phyloP scores from a whole-genome alignment of 2,329 filamentous ascomycete species.

The Fonsecaea erecta region DNA sequence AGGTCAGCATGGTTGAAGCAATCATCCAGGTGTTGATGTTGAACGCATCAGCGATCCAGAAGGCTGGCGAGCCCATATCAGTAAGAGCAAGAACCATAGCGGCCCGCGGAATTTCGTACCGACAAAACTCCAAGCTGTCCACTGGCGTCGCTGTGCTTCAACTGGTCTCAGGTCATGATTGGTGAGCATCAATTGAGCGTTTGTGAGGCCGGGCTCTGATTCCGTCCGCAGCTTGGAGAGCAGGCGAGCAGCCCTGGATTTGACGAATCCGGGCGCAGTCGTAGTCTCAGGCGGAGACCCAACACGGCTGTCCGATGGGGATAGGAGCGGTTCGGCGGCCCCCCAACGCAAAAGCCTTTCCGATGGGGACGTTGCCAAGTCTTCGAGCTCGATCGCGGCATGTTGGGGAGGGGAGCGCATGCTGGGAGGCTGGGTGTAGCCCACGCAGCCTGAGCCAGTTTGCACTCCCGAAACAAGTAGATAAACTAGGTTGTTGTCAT shows the following conservation, averaged over 20 bases:
- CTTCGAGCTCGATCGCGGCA: constrained; percentile 8
- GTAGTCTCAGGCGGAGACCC: neutral
- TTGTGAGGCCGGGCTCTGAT: constrained; percentile 73
- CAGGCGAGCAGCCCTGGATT: constrained; percentile 15
- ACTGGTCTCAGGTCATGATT: constrained; percentile 50
- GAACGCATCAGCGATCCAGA: constrained; percentile 50
- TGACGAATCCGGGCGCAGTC: constrained; percentile 10
- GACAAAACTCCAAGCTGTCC: constrained; percentile 46
- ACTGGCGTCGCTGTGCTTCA: constrained; percentile 47
- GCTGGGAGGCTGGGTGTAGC: neutral
- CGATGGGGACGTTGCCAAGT: constrained; percentile 6
- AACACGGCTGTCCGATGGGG: neutral
- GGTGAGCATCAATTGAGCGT: constrained; percentile 52
- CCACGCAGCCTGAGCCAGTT: neutral
- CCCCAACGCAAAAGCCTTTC: neutral
- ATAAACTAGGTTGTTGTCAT: neutral
- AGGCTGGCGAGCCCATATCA: constrained; percentile 59
- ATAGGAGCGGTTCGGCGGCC: constrained; percentile 9
- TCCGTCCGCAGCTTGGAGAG: constrained; percentile 71
- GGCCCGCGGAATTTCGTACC: constrained; percentile 59
- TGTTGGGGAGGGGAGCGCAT: neutral
- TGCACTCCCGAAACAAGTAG: neutral
- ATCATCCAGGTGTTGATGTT: constrained; percentile 47
- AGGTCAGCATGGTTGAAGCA: constrained; percentile 45
- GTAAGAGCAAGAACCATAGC: constrained; percentile 55